Evolutionary conservation across 2,329 filamentous ascomycete species (phyloP).

Genomic region (Arachnopeziza araneosa): DNA sequence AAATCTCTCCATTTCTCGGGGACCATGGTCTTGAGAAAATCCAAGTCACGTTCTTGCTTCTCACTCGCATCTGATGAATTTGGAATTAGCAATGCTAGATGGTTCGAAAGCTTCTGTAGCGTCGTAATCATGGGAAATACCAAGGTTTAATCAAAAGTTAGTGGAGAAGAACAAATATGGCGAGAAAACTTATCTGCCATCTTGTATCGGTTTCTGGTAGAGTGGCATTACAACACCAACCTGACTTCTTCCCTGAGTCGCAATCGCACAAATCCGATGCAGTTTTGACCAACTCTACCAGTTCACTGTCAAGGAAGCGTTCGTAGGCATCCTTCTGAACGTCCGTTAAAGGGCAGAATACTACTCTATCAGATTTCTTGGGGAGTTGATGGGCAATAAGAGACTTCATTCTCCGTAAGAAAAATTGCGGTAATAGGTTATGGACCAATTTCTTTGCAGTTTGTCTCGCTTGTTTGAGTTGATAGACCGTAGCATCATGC

Average conservation of each 20-base stretch:
- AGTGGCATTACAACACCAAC: slow-evolving; percentile 70
- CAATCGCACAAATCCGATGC: slow-evolving; percentile 67
- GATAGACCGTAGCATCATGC: slow-evolving; percentile 79
- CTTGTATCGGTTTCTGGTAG: slow-evolving; percentile 42
- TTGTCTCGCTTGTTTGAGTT: slow-evolving; percentile 73
- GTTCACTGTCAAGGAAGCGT: slow-evolving; percentile 68
- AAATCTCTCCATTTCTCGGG: slow-evolving; percentile 71
- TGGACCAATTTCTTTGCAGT: slow-evolving; percentile 81
- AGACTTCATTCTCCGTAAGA: slow-evolving; percentile 87
- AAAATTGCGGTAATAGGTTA: slow-evolving; percentile 84
- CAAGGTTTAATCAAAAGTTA: slow-evolving; percentile 41
- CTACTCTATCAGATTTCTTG: slow-evolving; percentile 88
- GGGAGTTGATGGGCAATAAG: slow-evolving; percentile 89
- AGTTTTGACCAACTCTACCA: slow-evolving; percentile 62
- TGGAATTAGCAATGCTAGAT: slow-evolving; percentile 84
- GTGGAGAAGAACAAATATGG: slow-evolving; percentile 43
- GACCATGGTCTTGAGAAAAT: slow-evolving; percentile 66
- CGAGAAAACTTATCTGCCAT: slow-evolving; percentile 40
- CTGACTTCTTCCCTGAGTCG: slow-evolving; percentile 61
- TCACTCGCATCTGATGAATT: slow-evolving; percentile 54
- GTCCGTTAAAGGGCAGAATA: slow-evolving; percentile 87
- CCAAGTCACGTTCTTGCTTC: slow-evolving; percentile 73
- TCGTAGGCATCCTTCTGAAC: slow-evolving; percentile 79
- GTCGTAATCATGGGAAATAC: slow-evolving; percentile 82
- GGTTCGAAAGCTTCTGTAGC: slow-evolving; percentile 85